phyloP scores from a whole-genome alignment of 148 eudicot genomes.

The Hydrangea macrophylla region DNA sequence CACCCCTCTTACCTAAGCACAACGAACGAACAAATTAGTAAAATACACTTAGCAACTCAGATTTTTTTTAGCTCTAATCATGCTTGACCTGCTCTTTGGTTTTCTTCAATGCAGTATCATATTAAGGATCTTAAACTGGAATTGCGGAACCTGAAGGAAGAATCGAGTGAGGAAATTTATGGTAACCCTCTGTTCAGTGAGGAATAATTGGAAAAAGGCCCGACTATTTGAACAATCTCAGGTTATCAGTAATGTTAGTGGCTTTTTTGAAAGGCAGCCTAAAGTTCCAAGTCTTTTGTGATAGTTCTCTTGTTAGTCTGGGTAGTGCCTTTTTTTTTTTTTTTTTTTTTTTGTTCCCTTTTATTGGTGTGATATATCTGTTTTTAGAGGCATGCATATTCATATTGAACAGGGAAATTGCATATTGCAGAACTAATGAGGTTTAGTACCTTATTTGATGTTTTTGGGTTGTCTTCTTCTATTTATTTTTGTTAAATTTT shows the following conservation, averaged over 20 bases:
- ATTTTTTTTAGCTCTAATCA: background rate
- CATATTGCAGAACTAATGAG: slow-evolving; percentile 7
- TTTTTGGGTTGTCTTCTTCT: background rate
- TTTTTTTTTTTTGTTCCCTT: no score
- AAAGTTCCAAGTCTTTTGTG: slow-evolving; percentile 3
- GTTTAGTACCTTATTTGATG: background rate
- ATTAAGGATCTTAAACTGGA: slow-evolving; percentile 4
- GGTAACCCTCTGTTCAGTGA: background rate
- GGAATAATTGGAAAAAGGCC: background rate
- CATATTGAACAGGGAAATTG: slow-evolving; percentile 1
- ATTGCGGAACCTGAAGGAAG: background rate
- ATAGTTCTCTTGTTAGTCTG: slow-evolving; percentile 11
- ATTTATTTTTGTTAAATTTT: no score
- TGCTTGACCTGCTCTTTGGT: background rate
- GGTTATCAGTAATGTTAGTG: background rate
- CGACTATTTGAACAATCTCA: background rate
- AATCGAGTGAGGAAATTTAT: background rate
- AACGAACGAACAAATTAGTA: no score
- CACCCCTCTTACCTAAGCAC: no score
- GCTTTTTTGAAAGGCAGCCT: slow-evolving; percentile 2
- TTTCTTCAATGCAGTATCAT: slow-evolving; percentile 3
- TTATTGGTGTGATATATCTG: background rate
- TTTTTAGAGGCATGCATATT: slow-evolving; percentile 7
- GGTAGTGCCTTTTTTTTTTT: slow-evolving; percentile 1
- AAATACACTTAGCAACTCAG: background rate